Base-by-base conservation (phyloP, 306 rosid genomes). In the Gastrolobium bilobum region DNA sequence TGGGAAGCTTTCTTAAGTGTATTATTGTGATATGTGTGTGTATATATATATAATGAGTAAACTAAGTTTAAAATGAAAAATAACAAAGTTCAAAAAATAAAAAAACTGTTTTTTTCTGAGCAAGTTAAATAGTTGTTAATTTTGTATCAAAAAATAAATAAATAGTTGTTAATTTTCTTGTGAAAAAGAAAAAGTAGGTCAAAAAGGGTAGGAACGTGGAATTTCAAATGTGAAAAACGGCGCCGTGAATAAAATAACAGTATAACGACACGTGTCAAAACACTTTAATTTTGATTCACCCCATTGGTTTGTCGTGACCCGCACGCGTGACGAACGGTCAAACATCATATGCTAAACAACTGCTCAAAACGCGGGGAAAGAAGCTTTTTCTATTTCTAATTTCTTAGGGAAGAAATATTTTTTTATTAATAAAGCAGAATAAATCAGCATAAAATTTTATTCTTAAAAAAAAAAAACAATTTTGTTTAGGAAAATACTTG, bases 271-370 rank as follows among this genome's bases (percentile, higher is more conserved):
- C 92, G 93, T 89, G 94, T 79, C 85, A 66, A 5, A 3, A 3
- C 6, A 15, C 5, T 15, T 61, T 34, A 43, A 39, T 52, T 79
- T 77, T 53, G 63, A 33, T 34, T 29, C 69, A 56, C 71, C 56
- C 68, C 30, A 48, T 72, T 51, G 68, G 11, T 76, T 89, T 92
- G 99, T 88, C 97, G 94, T 91, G 91, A 84, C 76, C 38, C 57
- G 91, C 99, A 89, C 90, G 97, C 99, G 90, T 84, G 87, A 82
- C 20, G 85, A 88, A 60, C 42, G 81, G 92, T 87, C 94, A 93
- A 91, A 83, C 80, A 83, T 79, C 88, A 64, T 60, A 68, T 33
- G 82, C 83, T 26, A 81, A 37, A 29, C 35, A 37, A 50, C 4
- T 47, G 66, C 74, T 62, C 76, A 57, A 79, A 71, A 70, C 15